phyloP scores from a whole-genome alignment of 495 filamentous ascomycete genomes.

The Cryomyces minteri region DNA sequence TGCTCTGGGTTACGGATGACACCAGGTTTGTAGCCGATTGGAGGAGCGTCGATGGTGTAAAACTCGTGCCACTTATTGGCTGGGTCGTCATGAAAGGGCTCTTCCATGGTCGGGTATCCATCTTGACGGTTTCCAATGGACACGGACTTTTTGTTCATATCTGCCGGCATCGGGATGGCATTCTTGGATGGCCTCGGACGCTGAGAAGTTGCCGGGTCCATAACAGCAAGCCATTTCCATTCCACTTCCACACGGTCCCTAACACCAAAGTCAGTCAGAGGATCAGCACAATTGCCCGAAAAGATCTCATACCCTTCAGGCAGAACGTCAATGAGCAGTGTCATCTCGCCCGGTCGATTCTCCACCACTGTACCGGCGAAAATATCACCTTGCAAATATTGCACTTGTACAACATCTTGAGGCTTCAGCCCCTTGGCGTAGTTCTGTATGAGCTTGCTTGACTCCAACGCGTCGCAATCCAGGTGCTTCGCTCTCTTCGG shows the following conservation, averaged over 20 bases:
- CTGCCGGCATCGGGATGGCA: slow-evolving; percentile 39
- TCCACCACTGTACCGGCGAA: slow-evolving; percentile 81
- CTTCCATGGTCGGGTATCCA: slow-evolving; percentile 33
- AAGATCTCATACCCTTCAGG: slow-evolving; percentile 57
- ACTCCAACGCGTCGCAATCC: slow-evolving; percentile 36
- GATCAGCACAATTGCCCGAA: neutral
- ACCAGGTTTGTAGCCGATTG: slow-evolving; percentile 2
- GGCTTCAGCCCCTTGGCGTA: slow-evolving; percentile 47
- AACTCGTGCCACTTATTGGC: slow-evolving; percentile 71
- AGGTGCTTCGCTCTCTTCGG: slow-evolving; percentile 61
- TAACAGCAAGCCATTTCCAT: slow-evolving; percentile 56
- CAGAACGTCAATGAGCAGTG: slow-evolving; percentile 62
- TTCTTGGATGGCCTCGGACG: slow-evolving; percentile 43
- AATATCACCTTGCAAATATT: slow-evolving; percentile 66
- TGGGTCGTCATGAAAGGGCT: slow-evolving; percentile 39
- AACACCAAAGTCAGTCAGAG: slow-evolving; percentile 15
- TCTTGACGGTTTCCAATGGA: slow-evolving; percentile 23
- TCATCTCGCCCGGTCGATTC: slow-evolving; percentile 60
- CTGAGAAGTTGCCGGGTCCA: slow-evolving; percentile 44
- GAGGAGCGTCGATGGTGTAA: slow-evolving; percentile 25
- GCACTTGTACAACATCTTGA: slow-evolving; percentile 73
- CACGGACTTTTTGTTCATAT: slow-evolving; percentile 24
- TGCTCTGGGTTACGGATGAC: slow-evolving; percentile 23
- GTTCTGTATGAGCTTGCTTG: slow-evolving; percentile 48
- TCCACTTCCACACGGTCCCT: slow-evolving; percentile 53